These are phyloP conservation scores for Lodderomyces oxycetoniae DNA, from an alignment of 1,139 yeast species.

Conservation along the genomic window DNA sequence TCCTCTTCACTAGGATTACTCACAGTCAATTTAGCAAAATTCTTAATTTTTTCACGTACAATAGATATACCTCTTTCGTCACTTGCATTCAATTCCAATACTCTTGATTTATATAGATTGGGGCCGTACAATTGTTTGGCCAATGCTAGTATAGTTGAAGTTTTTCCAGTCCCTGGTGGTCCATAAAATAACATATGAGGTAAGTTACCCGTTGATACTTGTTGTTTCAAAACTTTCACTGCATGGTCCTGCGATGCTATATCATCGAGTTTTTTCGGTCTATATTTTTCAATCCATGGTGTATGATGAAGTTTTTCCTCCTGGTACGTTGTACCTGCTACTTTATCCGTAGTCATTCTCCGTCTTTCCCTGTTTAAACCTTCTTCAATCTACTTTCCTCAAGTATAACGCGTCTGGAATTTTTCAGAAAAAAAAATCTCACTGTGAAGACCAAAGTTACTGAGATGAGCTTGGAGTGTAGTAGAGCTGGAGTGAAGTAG, in stretches of 20 bases:
- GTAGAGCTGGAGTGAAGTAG: no score
- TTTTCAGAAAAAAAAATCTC: background rate
- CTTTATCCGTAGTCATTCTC: conserved; percentile 4
- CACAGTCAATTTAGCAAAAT: conserved; percentile 82
- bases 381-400: no score
- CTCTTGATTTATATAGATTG: conserved; percentile 63
- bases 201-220: conserved; percentile 62
- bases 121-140: conserved; percentile 83
- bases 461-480: no score
- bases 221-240: conserved; percentile 74
- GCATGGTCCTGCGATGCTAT: conserved; percentile 92
- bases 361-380: no score
- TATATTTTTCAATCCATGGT: conserved; percentile 79
- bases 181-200: conserved; percentile 97
- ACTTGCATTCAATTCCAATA: conserved; percentile 89
- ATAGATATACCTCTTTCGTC: conserved; percentile 95
- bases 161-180: conserved; percentile 97
- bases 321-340: conserved; percentile 35
- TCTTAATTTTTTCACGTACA: conserved; percentile 88
- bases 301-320: conserved; percentile 48
- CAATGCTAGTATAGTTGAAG: conserved; percentile 85
- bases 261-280: conserved; percentile 80
- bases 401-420: background rate
- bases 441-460: background rate
- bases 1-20: conserved; percentile 74